These are phyloP conservation scores for Tuber brumale DNA, from an alignment of 495 filamentous ascomycete genomes.

Conservation along the genomic window DNA sequence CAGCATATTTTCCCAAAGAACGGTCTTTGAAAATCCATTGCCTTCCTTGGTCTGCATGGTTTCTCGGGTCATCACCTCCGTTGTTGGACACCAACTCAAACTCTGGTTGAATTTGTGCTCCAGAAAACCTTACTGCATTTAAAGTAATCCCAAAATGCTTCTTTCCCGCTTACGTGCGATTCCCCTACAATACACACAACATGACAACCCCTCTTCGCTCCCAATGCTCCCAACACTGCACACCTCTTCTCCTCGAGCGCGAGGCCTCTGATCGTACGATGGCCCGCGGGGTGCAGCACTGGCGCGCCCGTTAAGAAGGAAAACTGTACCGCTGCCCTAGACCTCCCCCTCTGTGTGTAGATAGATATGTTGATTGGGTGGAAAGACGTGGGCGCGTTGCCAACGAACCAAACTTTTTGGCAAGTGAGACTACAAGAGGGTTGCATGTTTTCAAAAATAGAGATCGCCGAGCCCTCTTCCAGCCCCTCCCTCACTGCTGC, in stretches of 20 bases:
- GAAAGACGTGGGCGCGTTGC: background rate
- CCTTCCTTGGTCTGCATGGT: background rate
- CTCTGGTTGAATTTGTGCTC: background rate
- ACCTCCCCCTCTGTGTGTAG: background rate
- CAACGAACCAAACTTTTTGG: background rate
- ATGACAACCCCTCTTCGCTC: background rate
- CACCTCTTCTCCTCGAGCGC: background rate
- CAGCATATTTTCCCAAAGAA: background rate
- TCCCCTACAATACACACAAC: background rate
- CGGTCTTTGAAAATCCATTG: background rate
- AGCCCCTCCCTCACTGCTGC: background rate
- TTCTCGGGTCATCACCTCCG: background rate
- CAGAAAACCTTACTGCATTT: background rate
- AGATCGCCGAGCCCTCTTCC: background rate
- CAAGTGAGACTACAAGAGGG: background rate
- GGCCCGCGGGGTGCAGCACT: background rate
- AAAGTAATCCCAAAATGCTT: background rate
- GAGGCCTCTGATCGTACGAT: background rate
- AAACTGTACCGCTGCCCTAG: background rate
- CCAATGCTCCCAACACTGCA: background rate
- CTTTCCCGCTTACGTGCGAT: background rate
- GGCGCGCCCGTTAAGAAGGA: slow-evolving; percentile 1
- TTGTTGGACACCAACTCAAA: background rate
- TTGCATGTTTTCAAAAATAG: background rate
- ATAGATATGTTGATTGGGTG: background rate